These are phyloP conservation scores for Rhazya stricta DNA, from an alignment of 257 asterid genomes.

Conservation along the genomic window DNA sequence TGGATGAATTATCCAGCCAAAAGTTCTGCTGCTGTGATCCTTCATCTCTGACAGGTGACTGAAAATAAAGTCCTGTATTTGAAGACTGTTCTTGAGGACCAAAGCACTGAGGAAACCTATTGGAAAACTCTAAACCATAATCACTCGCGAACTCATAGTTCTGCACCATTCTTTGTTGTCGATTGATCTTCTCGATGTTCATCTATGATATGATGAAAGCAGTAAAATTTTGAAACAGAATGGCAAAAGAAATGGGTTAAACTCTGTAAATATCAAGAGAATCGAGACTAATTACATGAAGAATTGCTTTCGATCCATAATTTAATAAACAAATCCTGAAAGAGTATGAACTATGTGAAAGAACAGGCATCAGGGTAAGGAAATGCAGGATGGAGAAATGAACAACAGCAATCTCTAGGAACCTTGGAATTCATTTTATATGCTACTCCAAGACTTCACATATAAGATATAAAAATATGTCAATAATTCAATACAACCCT, in stretches of 20 bases:
- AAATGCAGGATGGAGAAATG: conserved; percentile 5
- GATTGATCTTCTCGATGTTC: conserved; percentile 27
- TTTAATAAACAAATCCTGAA: conserved; percentile 20
- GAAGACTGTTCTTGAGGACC: conserved; percentile 28
- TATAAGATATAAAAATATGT: conserved; percentile 27
- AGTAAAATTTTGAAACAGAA: not conserved
- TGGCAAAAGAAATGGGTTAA: not conserved
- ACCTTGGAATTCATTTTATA: conserved; percentile 24
- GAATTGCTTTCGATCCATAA: conserved; percentile 6
- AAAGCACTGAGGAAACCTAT: conserved; percentile 24
- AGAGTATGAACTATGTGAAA: conserved; percentile 18
- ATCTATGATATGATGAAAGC: conserved; percentile 22
- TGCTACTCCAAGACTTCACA: conserved; percentile 31
- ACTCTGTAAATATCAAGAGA: conserved; percentile 7
- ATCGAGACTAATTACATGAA: conserved; percentile 8
- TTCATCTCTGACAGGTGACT: conserved; percentile 24
- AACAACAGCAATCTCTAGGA: conserved; percentile 24
- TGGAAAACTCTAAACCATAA: conserved; percentile 27
- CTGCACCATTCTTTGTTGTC: conserved; percentile 29
- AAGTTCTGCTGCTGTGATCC: conserved; percentile 23
- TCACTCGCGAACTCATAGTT: conserved; percentile 32
- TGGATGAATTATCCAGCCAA: conserved; percentile 32
- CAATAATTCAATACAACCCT: conserved; percentile 27
- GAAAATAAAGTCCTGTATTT: conserved; percentile 27
- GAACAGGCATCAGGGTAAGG: conserved; percentile 10